Conservation (phyloP, 2,329 filamentous ascomycete genomes). For the Colletotrichum kahawae region DNA sequence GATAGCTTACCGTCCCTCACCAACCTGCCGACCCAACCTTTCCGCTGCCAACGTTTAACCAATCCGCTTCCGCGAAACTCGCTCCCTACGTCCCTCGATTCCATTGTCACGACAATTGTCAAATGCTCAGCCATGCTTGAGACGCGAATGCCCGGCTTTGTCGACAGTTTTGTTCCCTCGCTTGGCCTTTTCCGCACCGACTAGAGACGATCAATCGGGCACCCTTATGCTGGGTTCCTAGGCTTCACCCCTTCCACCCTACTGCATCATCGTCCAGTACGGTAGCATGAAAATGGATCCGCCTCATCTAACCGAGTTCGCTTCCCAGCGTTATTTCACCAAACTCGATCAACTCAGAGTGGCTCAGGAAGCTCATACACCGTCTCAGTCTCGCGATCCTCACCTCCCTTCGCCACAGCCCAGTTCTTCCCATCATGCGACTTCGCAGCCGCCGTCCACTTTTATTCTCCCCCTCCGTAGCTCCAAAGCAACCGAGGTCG, state of each 20-base stretch:
- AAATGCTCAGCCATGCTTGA: conserved; percentile 39
- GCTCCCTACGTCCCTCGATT: not conserved
- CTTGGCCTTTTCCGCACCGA: not conserved
- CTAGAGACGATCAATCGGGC: conserved; percentile 2
- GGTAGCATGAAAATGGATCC: conserved; percentile 57
- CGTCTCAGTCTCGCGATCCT: not conserved
- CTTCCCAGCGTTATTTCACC: conserved; percentile 67
- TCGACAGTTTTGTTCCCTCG: conserved; percentile 23
- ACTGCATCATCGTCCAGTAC: conserved; percentile 23
- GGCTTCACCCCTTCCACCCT: conserved; percentile 15
- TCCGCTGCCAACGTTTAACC: not conserved
- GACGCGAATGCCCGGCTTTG: conserved; percentile 28
- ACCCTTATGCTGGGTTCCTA: conserved; percentile 8
- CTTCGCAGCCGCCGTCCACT: conserved; percentile 35
- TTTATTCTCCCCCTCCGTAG: conserved; percentile 57
- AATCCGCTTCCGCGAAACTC: not conserved
- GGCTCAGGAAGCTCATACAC: not conserved
- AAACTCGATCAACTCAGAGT: conserved; percentile 60
- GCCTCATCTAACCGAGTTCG: conserved; percentile 69
- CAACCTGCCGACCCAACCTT: not conserved
- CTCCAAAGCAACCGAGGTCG: conserved; percentile 34
- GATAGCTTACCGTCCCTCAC: not conserved
- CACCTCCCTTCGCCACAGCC: conserved; percentile 22
- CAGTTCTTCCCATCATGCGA: conserved; percentile 22
- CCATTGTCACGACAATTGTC: not conserved